Base-by-base conservation (phyloP, 495 filamentous ascomycete genomes). In the Cercophora sp. region DNA sequence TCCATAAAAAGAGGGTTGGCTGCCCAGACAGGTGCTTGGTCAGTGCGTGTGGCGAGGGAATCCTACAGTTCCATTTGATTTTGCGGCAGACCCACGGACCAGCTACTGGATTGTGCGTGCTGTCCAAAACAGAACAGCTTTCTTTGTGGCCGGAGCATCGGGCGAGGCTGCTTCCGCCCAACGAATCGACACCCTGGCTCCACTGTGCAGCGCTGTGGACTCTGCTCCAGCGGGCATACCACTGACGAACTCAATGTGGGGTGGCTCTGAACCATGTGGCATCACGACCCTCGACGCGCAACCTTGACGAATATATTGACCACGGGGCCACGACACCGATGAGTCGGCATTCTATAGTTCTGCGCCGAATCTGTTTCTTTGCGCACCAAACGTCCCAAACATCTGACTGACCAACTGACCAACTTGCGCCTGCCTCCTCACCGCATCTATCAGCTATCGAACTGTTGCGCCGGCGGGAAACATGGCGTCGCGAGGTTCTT, bases 401-500 rank as follows among this genome's bases (percentile, higher is more conserved):
- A n/a, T n/a, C n/a, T n/a, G n/a, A n/a, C n/a, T n/a, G n/a, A n/a
- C n/a, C n/a, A n/a, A n/a, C n/a, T n/a, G n/a, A n/a, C n/a, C n/a
- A n/a, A n/a, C n/a, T n/a, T n/a, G n/a, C n/a, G n/a, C n/a, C n/a
- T n/a, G n/a, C 31, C 27, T n/a, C 29, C 19, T 10, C 19, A 29
- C 19, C 47, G 16, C 11, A 51, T 23, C 16, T 18, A 18, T 24
- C 25, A 20, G 32, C 34, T 24, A 41, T 54, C 16, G 44, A 43
- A 55, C 31, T 32, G 22, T 24, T 32, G 4, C 43, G 11, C n/a
- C 24, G 36, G 2, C 1, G 20, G 18, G 36, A 25, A 54, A 22
- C 29, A 65, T 62, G 59, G 60, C 86, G 53, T 72, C 83, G 55
- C 78, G 79, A 54, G 78, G 85, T 51, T 79, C 83, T 73, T 89